Base-by-base conservation (phyloP, 805 yeast genomes). In the Komagataella pastoris region DNA sequence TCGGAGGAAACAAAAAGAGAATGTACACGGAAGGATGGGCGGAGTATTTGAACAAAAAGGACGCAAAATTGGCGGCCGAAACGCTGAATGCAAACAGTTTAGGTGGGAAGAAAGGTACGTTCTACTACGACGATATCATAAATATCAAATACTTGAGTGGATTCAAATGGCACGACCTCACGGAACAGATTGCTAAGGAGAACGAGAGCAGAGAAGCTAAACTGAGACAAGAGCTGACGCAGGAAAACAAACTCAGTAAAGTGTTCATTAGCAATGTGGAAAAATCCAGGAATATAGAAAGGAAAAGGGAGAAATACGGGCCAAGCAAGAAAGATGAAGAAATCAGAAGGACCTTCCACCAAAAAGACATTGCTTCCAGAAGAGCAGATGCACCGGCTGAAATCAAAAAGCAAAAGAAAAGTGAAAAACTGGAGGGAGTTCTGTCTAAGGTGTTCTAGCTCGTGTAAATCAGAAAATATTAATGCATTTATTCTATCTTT, bases 1-100 rank as follows among this genome's bases (percentile, higher is more conserved):
- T 79, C 55, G 98, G 98, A 12, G 98, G 99, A 19, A 93, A 91
- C 65, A 89, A 88, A 65, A 90, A 90, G 67, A 76, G 76, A 62
- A 84, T 78, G 68, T 93, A 79, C 62, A 87, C 85, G 24, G 99
- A 91, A 71, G 99, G 99, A 12, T 93, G 99, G 99, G 93, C 86
- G 6, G 99, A 93, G 67, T 93, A 87, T 65, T 69, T 76, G 23
- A 79, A 80, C 60, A 93, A 93, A 63, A 78, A 76, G 58, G 87
- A 88, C 59, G 99, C 98, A 1, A 91, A 91, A 63, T 65, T 88
- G 43, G 89, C 96, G 54, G 96, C 93, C 2, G 73, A 72, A 7
- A 85, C 97, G 0, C 68, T 93, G 61, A 93, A 93, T 62, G 96
- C 95, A 8, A 87, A 88, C 61, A 86, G 75, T 7, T 69, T 93